phyloP scores from a whole-genome alignment of 2,329 filamentous ascomycete species.

The Leptodontidium sp. region DNA sequence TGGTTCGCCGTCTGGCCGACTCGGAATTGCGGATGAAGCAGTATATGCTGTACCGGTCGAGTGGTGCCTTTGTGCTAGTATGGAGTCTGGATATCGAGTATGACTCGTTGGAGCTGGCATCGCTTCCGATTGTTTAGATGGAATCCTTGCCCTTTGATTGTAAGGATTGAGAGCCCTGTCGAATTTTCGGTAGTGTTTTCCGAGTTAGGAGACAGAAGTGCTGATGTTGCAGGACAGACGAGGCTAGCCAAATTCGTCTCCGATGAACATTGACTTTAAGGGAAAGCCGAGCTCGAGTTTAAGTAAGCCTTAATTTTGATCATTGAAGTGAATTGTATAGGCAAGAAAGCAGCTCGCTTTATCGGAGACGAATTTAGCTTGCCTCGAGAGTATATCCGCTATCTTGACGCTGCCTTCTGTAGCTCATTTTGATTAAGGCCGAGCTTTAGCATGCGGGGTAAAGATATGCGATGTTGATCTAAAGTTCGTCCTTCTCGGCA shows the following conservation, averaged over 20 bases:
- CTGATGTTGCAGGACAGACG: neutral
- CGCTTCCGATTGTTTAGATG: neutral
- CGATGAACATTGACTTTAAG: too few species aligned
- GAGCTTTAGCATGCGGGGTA: slow-evolving; percentile 2
- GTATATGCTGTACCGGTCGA: neutral
- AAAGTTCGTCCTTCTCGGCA: neutral
- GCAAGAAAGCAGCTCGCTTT: too few species aligned
- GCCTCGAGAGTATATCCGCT: neutral
- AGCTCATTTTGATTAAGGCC: neutral
- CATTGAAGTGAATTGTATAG: too few species aligned
- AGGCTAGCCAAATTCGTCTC: too few species aligned
- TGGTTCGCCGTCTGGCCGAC: slow-evolving; percentile 19
- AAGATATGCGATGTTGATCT: neutral
- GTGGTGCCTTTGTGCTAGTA: neutral
- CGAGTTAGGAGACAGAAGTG: neutral
- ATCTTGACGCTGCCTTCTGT: neutral
- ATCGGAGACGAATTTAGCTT: too few species aligned
- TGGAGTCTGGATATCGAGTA: too few species aligned
- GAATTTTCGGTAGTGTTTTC: neutral
- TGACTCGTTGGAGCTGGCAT: neutral
- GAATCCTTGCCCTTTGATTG: neutral
- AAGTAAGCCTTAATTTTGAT: too few species aligned
- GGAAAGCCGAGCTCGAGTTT: too few species aligned
- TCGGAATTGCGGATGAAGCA: slow-evolving; percentile 14
- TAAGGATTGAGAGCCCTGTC: neutral